Evolutionary conservation across 2,329 filamentous ascomycete species (phyloP), one percentile per base, ranked within the genome.

Genomic region (Talaromyces sp.): DNA sequence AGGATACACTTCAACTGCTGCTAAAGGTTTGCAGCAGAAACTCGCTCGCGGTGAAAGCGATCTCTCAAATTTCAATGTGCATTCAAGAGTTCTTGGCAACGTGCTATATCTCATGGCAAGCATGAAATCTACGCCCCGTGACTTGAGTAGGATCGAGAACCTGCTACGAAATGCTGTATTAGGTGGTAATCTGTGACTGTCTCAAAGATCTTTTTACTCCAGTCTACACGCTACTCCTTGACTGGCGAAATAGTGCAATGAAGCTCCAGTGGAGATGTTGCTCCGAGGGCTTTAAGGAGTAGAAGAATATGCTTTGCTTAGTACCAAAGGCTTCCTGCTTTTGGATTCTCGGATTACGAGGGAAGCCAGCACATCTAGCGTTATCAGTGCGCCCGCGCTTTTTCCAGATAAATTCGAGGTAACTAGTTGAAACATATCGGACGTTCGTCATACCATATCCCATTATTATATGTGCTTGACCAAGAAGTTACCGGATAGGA

Each of bases 101-200:
- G 82, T 88, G 14, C 76, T 87, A 19, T 88, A 88, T 70, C 74
- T 88, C 41, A 88, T 88, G 85, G 82, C 84, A 8, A 85, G 84
- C 64, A 72, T 84, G 69, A 84, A 81, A 1, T 82, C 82, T 0
- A 78, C 74, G 24, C 68, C 72, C n/a, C 77, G 80, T 62, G 78
- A 78, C 5, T 61, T 84, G 48, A 69, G 67, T 24, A 74, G 71
- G 48, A 71, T 83, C 52, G 80, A 84, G 70, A 72, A 67, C 5
- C 50, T 78, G 37, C 22, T 65, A 22, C 22, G 60, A 13, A 37
- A 33, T 37, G 59, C 43, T 35, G 31, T 65, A 39, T 6, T 59
- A 37, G 6, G 11, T 22, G 37, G 14, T 24, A 16, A n/a, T 19
- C 4, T 27, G 11, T 8, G 48, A 16, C 16, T 9, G 3, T n/a